phyloP scores from a whole-genome alignment of 768 basidiomycete species.

The Boletus huronensis region DNA sequence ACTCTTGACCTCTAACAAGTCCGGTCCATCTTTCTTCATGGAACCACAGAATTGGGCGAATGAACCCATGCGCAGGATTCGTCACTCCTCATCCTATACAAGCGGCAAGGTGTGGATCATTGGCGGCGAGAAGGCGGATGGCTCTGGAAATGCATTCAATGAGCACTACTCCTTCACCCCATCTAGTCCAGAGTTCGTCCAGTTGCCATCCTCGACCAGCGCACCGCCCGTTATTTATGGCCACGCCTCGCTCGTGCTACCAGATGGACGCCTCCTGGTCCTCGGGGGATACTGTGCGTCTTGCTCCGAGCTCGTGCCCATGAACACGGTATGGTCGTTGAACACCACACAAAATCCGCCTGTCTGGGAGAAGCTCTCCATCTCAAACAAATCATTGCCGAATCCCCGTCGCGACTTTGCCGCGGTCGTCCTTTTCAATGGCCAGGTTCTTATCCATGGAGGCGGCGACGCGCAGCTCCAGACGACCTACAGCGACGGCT shows the following conservation, averaged over 20 bases:
- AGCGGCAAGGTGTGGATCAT: conserved; percentile 62
- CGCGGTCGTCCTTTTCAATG: conserved; percentile 45
- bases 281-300: conserved; percentile 69
- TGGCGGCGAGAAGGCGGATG: conserved; percentile 82
- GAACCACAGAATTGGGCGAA: conserved; percentile 52
- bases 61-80: conserved; percentile 74
- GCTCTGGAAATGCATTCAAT: conserved; percentile 57
- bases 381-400: conserved; percentile 45
- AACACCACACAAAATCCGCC: conserved; percentile 48
- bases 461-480: conserved; percentile 61
- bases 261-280: conserved; percentile 65
- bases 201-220: conserved; percentile 45
- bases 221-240: conserved; percentile 70
- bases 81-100: conserved; percentile 58
- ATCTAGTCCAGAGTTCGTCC: conserved; percentile 45
- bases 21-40: conserved; percentile 43
- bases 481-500: conserved; percentile 60
- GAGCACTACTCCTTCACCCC: conserved; percentile 66
- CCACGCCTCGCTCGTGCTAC: conserved; percentile 66
- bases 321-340: conserved; percentile 60
- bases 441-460: conserved; percentile 71
- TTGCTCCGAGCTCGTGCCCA: conserved; percentile 45
- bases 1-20: conserved; percentile 41
- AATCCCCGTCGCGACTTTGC: conserved; percentile 62
- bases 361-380: conserved; percentile 48